Evolutionary conservation across 345 rosid genomes (phyloP), one percentile per base, ranked within the genome.

Genomic region (Eucalyptus rudis): DNA sequence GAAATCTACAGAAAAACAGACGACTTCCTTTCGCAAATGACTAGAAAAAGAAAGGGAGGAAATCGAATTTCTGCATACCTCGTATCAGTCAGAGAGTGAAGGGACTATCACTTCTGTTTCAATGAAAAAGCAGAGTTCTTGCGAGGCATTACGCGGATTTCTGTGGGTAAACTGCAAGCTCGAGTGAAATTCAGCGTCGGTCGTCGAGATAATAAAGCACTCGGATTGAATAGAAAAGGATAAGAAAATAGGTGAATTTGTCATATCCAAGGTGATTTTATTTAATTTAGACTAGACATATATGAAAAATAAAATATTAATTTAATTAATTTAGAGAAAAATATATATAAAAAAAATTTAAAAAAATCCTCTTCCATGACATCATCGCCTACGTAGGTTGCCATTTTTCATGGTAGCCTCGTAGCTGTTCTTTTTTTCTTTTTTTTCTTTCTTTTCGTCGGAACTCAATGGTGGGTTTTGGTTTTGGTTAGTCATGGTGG

Each of bases 351-450:
- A 68, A 68, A 17, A 17, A 33, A 33, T 4, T 36, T 1, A 33
- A 8, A 6, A 2, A 17, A 51, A 62, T 29, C 24, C 3, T 7
- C 40, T 66, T 66, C 40, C 33, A 31, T 5, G 40, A 31, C 79
- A 16, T 33, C 22, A 33, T 66, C 79, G 13, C 43, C 80, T 5
- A 8, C 5, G 4, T 3, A 3, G 17, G 43, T 33, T 3, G 66
- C 80, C 80, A 31, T 7, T 31, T 31, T 9, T 1, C 17, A 66
- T 66, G 79, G 1, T 8, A 31, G 17, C 40, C 40, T 14, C 40
- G 0, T 7, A 11, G 76, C 36, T 20, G 25, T 1, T 1, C 1
- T 52, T 19, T 52, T 47, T 11, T 1, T 47, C 16, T 16, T 7
- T 2, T 51, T 20, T 8, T 3, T 5, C 1, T 13, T 5, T 1